phyloP scores from a whole-genome alignment of 805 yeast genomes.

The Candida nanaspora region DNA sequence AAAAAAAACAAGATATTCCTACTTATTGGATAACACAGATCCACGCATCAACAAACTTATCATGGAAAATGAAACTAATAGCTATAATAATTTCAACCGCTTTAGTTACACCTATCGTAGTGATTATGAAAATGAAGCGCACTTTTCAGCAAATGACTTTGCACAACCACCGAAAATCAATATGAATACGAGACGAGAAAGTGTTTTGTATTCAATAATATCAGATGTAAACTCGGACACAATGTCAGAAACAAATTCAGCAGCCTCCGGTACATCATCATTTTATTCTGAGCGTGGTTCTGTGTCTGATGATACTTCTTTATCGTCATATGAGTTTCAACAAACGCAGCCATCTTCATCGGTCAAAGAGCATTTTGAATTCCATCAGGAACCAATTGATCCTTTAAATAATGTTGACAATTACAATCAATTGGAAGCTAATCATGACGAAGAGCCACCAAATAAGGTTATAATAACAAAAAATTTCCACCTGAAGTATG shows the following conservation, averaged over 20 bases:
- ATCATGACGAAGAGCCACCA: not conserved
- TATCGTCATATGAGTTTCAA: conserved; percentile 7
- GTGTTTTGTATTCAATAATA: conserved; percentile 12
- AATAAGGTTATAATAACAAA: not conserved
- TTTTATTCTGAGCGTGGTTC: conserved; percentile 1
- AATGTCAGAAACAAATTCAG: conserved; percentile 2
- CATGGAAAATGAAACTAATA: not conserved
- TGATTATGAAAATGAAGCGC: no score
- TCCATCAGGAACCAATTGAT: no score
- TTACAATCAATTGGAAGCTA: no score
- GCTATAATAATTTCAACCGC: not conserved
- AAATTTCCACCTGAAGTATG: not conserved
- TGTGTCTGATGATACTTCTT: conserved; percentile 5
- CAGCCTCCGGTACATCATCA: not conserved
- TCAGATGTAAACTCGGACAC: conserved; percentile 7
- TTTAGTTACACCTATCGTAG: not conserved
- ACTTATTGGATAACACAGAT: conserved; percentile 1
- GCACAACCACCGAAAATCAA: not conserved
- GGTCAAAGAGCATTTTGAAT: no score
- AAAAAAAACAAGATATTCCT: not conserved
- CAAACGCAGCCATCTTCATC: no score
- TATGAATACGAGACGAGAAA: conserved; percentile 4
- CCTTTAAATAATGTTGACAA: no score
- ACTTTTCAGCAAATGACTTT: not conserved
- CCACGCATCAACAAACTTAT: conserved; percentile 3